phyloP scores from a whole-genome alignment of 169 alveolate genomes.

The Plasmodium coatneyi region DNA sequence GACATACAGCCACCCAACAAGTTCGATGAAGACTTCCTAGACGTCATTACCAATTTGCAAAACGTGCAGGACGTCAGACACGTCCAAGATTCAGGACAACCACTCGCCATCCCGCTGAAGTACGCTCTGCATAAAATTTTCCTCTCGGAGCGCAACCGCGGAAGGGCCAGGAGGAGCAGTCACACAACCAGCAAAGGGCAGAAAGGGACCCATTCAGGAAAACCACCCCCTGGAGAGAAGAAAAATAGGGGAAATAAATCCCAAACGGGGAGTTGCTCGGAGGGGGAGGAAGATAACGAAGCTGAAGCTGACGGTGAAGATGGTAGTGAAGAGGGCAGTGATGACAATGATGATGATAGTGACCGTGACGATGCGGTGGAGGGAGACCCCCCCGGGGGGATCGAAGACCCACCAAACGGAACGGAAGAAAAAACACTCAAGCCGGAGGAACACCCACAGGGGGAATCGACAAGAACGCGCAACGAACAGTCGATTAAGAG shows the following conservation, averaged over 20 bases:
- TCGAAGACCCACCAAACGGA: background rate
- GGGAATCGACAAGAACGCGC: background rate
- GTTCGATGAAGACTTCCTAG: constrained; percentile 18
- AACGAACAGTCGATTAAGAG: background rate
- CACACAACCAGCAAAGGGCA: background rate
- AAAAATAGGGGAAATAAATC: background rate
- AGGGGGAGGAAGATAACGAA: background rate
- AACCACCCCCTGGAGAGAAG: background rate
- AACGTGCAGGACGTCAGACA: constrained; percentile 15
- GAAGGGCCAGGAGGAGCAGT: background rate
- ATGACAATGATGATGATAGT: too few species aligned
- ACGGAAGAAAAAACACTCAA: background rate
- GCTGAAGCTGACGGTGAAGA: background rate
- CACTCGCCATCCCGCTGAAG: constrained; percentile 37
- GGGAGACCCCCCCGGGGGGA: background rate
- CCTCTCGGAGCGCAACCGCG: constrained; percentile 1
- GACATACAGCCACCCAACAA: constrained; percentile 37
- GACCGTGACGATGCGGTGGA: background rate
- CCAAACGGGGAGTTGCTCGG: background rate
- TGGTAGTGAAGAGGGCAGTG: constrained; percentile 1
- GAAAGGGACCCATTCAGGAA: background rate
- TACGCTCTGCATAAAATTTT: constrained; percentile 59
- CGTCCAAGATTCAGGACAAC: background rate
- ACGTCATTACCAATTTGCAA: constrained; percentile 25
- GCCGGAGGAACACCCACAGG: background rate